Evolutionary conservation across 805 yeast species (phyloP).

Genomic region (Cyberlindnera maritima): DNA sequence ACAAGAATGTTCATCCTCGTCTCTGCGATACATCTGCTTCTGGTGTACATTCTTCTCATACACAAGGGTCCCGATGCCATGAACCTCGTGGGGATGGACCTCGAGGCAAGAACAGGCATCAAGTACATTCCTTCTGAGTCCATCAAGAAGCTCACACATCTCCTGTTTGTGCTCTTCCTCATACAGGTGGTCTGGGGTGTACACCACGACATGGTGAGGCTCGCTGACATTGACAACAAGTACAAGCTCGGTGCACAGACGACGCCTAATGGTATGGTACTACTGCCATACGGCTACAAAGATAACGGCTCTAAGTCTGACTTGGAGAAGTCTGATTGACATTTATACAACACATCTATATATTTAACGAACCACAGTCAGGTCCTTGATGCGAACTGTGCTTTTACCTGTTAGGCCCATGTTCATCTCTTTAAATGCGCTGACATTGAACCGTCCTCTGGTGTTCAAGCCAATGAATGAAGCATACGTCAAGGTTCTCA

Average conservation of each 20-base stretch:
- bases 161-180: not conserved
- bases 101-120: not conserved
- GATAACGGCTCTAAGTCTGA: not conserved
- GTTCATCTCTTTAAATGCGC: no score
- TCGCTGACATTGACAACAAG: not conserved
- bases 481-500: no score
- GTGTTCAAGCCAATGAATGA: no score
- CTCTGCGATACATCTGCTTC: not conserved
- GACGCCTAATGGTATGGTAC: not conserved
- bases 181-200: not conserved
- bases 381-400: no score
- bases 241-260: not conserved
- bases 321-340: no score
- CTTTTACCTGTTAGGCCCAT: no score
- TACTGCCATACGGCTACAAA: not conserved
- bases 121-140: not conserved
- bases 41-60: not conserved
- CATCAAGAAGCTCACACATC: not conserved
- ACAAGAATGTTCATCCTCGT: not conserved
- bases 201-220: not conserved
- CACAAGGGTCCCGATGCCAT: not conserved
- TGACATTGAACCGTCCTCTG: no score
- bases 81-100: not conserved
- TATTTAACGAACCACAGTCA: no score
- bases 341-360: no score